Base-by-base conservation (phyloP, 78 protist species). In the Planoprotostelium fungivorum region DNA sequence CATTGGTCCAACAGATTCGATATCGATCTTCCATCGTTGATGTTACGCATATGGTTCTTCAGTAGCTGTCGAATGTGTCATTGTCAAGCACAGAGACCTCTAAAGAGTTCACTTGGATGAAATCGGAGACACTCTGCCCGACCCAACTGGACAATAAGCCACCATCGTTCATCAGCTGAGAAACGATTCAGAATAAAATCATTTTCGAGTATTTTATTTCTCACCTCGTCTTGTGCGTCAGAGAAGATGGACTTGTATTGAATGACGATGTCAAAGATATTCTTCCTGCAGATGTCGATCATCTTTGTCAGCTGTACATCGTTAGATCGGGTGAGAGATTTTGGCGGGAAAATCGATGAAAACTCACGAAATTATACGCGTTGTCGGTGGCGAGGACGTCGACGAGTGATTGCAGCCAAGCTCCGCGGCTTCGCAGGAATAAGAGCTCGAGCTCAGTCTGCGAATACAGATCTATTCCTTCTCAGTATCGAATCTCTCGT, bases 171-270 rank as follows among this genome's bases (percentile, higher is more conserved):
- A 51, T 51, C 73, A 51, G 16, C 73, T 51, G 16, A n/a, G n/a
- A n/a, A n/a, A n/a, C n/a, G n/a, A n/a, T n/a, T n/a, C n/a, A n/a
- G n/a, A n/a, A n/a, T n/a, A n/a, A n/a, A n/a, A n/a, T n/a, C n/a
- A n/a, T n/a, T n/a, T n/a, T n/a, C n/a, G n/a, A n/a, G n/a, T n/a
- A n/a, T n/a, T n/a, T n/a, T n/a, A n/a, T n/a, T n/a, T n/a, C 28
- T 31, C 28, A 31, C 84, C 9, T 89, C 88, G 37, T n/a, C 37
- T 34, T 89, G 39, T 29, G 83, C 38, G 16, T 91, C 94, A 23
- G 94, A 35, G 87, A 91, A 91, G 28, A 87, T 91, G 36, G 94
- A 86, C 1, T 86, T 87, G 38, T 93, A 90, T 73, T 93, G 95
- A 36, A 92, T 87, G 34, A 93, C 87, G 39, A 93, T 93, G 34